Evolutionary conservation across 1,284 basidiomycete species (phyloP).

Genomic region (Ustilago hordei): DNA sequence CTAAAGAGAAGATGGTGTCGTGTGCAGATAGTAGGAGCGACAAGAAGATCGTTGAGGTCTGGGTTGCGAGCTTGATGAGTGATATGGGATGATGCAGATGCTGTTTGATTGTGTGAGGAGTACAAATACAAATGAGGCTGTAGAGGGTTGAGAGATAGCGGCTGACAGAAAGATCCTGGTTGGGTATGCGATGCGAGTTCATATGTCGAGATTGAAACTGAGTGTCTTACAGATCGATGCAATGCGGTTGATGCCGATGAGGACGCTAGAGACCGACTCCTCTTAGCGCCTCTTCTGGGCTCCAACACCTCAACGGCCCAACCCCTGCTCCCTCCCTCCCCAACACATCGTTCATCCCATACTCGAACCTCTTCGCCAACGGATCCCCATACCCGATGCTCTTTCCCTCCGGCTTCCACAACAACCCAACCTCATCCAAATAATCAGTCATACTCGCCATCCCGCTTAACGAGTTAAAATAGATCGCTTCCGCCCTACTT

Average conservation of each 20-base stretch:
- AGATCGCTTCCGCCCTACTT: conserved; percentile 71
- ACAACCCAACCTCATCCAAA: conserved; percentile 69
- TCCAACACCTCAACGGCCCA: conserved; percentile 27
- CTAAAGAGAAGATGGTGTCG: too few species aligned
- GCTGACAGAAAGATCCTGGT: neutral
- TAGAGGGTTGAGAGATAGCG: conserved; percentile 3
- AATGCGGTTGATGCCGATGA: neutral
- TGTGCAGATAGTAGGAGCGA: neutral
- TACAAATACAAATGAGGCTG: conserved; percentile 13
- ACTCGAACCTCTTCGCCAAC: conserved; percentile 30
- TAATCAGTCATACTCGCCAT: conserved; percentile 73
- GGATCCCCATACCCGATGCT: conserved; percentile 24
- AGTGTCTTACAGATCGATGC: neutral
- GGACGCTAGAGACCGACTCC: conserved; percentile 26
- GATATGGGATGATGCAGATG: neutral
- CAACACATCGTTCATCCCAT: neutral
- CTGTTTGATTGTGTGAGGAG: conserved; percentile 3
- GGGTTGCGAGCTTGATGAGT: neutral
- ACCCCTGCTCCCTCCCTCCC: conserved; percentile 3
- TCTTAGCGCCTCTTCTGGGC: conserved; percentile 19
- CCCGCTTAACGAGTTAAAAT: conserved; percentile 73
- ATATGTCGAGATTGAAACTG: neutral
- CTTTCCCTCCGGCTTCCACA: conserved; percentile 8
- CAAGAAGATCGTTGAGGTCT: neutral
- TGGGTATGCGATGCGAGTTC: too few species aligned